These are phyloP conservation scores for Globisporangium viniferum DNA, from an alignment of 352 stramenopile species.

Conservation along the genomic window DNA sequence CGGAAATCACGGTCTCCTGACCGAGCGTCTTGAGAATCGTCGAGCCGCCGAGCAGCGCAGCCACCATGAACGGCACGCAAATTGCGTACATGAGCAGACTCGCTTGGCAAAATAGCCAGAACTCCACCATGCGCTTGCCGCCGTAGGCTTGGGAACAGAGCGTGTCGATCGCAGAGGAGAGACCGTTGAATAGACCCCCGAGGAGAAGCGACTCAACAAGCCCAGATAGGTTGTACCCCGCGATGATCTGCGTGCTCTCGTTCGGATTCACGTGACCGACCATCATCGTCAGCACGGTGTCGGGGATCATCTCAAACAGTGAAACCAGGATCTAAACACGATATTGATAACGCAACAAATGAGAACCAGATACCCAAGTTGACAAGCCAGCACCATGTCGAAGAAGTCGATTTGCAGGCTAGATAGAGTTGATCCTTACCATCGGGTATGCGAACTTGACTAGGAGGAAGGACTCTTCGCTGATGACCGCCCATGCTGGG, in stretches of 20 bases:
- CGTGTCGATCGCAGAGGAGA: slow-evolving; percentile 73
- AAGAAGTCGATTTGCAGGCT: neutral
- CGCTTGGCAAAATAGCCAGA: slow-evolving; percentile 48
- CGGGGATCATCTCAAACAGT: neutral
- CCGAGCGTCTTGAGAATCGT: neutral
- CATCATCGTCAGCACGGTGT: neutral
- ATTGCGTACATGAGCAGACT: neutral
- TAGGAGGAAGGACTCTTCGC: neutral
- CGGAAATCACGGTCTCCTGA: neutral
- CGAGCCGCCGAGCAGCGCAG: neutral
- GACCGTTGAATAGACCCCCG: neutral
- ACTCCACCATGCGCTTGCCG: slow-evolving; percentile 44
- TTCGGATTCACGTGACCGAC: neutral
- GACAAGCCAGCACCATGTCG: neutral
- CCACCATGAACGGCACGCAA: neutral
- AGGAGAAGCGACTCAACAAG: neutral
- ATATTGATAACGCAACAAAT: neutral
- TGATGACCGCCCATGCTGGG: neutral
- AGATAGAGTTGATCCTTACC: neutral
- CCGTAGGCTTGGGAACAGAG: slow-evolving; percentile 70
- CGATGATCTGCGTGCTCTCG: neutral
- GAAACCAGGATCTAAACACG: neutral
- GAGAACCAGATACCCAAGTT: neutral
- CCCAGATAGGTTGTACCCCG: neutral
- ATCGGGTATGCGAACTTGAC: neutral